A percentile compares a stretch with the other conserved stretches of the same genome.
These are phyloP conservation scores for Paramyrothecium roridum DNA, from an alignment of 2,329 filamentous ascomycete genomes.

Conservation along the genomic window DNA sequence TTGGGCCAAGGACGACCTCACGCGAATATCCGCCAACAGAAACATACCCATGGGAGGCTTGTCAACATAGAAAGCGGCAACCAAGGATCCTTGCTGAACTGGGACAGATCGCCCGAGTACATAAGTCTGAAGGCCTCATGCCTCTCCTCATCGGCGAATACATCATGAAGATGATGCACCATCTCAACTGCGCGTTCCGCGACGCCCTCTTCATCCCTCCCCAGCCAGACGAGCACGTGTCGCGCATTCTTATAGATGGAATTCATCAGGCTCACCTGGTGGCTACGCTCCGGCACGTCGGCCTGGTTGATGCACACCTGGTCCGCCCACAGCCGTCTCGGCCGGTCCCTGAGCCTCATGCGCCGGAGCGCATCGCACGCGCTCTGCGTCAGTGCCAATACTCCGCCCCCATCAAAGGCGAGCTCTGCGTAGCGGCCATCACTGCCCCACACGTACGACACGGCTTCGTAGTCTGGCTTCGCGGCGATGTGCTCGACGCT, in stretches of 20 bases:
- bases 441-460: constrained; percentile 34
- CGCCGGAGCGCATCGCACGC: constrained; percentile 25
- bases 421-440: constrained; percentile 17
- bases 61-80: constrained; percentile 27
- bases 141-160: constrained; percentile 25
- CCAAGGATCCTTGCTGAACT: constrained; percentile 24
- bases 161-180: constrained; percentile 20
- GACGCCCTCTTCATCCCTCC: constrained; percentile 20
- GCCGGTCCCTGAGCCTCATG: constrained; percentile 17
- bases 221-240: constrained; percentile 32
- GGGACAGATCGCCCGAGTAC: constrained; percentile 24
- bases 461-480: constrained; percentile 23
- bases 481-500: constrained; percentile 17
- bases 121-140: constrained; percentile 21
- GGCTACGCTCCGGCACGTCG: constrained; percentile 28
- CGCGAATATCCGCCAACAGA: too few relatives aligned
- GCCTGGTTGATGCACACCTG: constrained; percentile 38
- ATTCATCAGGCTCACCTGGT: constrained; percentile 36
- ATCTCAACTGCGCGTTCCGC: constrained; percentile 22
- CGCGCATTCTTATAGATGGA: constrained; percentile 29
- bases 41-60: constrained; percentile 27
- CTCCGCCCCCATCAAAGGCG: constrained; percentile 14
- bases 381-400: constrained; percentile 24
- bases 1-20: too few relatives aligned
- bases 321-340: constrained; percentile 33